Evolutionary conservation across 2,329 filamentous ascomycete genomes (phyloP).

Genomic region (Chalaropsis ovoidea): DNA sequence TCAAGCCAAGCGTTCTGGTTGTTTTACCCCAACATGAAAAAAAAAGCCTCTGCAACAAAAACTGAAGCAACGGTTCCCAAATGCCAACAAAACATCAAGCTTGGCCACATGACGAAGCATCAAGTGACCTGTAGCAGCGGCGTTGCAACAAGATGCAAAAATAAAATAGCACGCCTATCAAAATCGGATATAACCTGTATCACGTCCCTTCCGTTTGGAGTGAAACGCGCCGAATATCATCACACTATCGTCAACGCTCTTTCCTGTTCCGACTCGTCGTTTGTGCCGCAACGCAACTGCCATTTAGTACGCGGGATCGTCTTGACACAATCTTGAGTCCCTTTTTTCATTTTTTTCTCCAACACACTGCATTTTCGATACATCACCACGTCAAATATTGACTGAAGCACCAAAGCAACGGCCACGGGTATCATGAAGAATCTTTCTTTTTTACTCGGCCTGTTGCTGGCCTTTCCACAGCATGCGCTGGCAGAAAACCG

Average conservation of each 20-base stretch:
- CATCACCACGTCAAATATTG: neutral
- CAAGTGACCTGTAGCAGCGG: neutral
- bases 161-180: neutral
- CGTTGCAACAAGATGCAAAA: too few relatives aligned
- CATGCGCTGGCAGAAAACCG: conserved; percentile 12
- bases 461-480: conserved; percentile 13
- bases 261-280: neutral
- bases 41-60: conserved; percentile 3
- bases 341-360: neutral
- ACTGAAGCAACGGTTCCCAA: conserved; percentile 17
- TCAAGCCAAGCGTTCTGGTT: neutral
- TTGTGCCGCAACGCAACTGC: too few relatives aligned
- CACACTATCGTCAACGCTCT: neutral
- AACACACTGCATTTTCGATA: neutral
- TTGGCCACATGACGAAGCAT: conserved; percentile 10
- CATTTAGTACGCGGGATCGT: neutral
- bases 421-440: conserved; percentile 19
- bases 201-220: neutral
- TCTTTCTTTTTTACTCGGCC: neutral
- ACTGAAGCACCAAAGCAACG: neutral
- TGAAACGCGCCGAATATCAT: neutral
- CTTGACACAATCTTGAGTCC: neutral
- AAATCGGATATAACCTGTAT: neutral
- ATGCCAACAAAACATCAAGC: conserved; percentile 10
- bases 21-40: conserved; percentile 19